Conservation (phyloP, 2,329 filamentous ascomycete genomes). For the Cladosporium sp. region DNA sequence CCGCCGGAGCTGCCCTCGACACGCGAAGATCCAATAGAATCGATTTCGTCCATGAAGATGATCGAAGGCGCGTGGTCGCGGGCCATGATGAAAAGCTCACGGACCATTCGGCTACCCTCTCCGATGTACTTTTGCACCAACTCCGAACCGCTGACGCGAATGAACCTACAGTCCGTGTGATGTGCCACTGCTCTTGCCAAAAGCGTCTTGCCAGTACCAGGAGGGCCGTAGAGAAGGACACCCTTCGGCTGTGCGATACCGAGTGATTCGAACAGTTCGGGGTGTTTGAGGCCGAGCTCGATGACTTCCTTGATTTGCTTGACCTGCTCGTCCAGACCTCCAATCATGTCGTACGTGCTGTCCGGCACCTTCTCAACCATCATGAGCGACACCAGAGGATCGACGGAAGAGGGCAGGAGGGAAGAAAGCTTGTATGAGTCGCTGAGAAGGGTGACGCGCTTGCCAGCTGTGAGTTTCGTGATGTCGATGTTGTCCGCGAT, state of each 20-base stretch:
- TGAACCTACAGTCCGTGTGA: slow-evolving; percentile 99
- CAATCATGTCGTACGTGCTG: slow-evolving; percentile 99
- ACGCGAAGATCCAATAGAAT: slow-evolving; percentile 96
- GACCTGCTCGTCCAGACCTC: slow-evolving; percentile 96
- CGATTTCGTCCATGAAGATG: slow-evolving; percentile 98
- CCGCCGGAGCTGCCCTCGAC: slow-evolving; percentile 98
- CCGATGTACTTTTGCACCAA: slow-evolving; percentile 99
- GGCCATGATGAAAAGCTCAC: slow-evolving; percentile 98
- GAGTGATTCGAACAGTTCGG: slow-evolving; percentile 97
- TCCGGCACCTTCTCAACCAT: slow-evolving; percentile 99
- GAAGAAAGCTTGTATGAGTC: slow-evolving; percentile 99
- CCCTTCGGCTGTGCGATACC: slow-evolving; percentile 98
- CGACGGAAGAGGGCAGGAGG: slow-evolving; percentile 95
- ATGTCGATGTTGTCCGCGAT: slow-evolving; percentile 92
- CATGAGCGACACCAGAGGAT: slow-evolving; percentile 98
- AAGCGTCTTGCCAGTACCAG: slow-evolving; percentile 94
- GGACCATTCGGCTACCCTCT: slow-evolving; percentile 95
- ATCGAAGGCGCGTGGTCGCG: slow-evolving; percentile 96
- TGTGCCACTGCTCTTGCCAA: slow-evolving; percentile 93
- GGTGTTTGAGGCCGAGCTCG: slow-evolving; percentile 95
- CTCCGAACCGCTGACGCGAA: slow-evolving; percentile 91
- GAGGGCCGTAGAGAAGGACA: slow-evolving; percentile 91
- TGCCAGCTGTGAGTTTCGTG: slow-evolving; percentile 90
- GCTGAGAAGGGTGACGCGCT: slow-evolving; percentile 91
- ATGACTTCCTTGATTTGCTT: slow-evolving; percentile 99